Evolutionary conservation across 2,329 filamentous ascomycete species (phyloP).

Genomic region (Fusarium sp.): DNA sequence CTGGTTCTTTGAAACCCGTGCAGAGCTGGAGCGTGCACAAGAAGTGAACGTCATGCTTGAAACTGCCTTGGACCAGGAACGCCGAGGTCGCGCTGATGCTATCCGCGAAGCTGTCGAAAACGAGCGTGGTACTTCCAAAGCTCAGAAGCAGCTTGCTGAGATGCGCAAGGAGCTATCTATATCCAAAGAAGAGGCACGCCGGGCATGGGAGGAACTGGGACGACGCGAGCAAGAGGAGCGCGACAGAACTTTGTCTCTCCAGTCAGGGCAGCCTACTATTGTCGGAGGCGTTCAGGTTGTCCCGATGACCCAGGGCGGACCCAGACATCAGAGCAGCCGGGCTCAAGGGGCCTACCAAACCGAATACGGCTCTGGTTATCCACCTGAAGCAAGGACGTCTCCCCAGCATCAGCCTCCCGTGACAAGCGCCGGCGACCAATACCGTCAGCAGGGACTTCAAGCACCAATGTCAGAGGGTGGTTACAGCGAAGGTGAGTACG

Average conservation of each 20-base stretch:
- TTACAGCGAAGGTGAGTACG: conserved; percentile 78
- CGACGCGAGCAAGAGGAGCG: conserved; percentile 92
- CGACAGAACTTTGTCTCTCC: conserved; percentile 84
- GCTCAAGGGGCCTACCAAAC: conserved; percentile 49
- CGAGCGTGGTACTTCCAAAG: conserved; percentile 77
- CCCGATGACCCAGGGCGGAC: conserved; percentile 82
- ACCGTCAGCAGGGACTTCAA: conserved; percentile 41
- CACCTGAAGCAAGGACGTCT: conserved; percentile 55
- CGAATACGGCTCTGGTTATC: conserved; percentile 48
- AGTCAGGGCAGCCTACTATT: conserved; percentile 86
- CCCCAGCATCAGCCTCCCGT: conserved; percentile 54
- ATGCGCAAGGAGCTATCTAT: conserved; percentile 94
- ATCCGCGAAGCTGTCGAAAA: conserved; percentile 73
- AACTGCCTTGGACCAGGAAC: conserved; percentile 77
- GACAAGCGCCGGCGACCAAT: conserved; percentile 45
- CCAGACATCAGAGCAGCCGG: conserved; percentile 61
- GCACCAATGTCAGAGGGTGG: conserved; percentile 65
- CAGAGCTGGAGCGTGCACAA: conserved; percentile 85
- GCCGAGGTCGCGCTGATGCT: conserved; percentile 74
- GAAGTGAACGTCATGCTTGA: conserved; percentile 87
- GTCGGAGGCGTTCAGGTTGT: conserved; percentile 96
- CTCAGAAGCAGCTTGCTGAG: conserved; percentile 83
- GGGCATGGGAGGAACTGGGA: conserved; percentile 97
- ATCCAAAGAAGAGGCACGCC: conserved; percentile 92
- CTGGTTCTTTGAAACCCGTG: conserved; percentile 96